These are phyloP conservation scores for Thielaviopsis euricoi DNA, from an alignment of 2,329 filamentous ascomycete species.

Conservation along the genomic window DNA sequence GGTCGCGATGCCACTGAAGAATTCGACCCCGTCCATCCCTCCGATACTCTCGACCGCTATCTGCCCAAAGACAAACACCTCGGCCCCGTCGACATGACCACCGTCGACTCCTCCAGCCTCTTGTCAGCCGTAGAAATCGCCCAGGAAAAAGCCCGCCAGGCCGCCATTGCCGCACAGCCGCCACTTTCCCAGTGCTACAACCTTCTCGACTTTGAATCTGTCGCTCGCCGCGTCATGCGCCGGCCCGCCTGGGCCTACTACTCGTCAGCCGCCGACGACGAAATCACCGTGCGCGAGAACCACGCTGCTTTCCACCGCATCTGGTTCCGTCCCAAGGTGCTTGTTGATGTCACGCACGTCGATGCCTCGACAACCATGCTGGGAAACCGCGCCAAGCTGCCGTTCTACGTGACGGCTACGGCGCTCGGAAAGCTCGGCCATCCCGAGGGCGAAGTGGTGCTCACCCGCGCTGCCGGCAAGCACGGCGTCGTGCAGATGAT, in stretches of 20 bases:
- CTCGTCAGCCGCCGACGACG: conserved; percentile 58
- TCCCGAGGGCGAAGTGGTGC: conserved; percentile 80
- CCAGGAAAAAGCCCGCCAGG: conserved; percentile 46
- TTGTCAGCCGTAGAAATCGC: conserved; percentile 42
- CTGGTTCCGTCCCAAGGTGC: conserved; percentile 80
- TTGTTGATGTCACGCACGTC: conserved; percentile 77
- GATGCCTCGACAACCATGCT: conserved; percentile 89
- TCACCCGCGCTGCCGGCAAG: conserved; percentile 68
- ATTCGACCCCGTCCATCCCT: conserved; percentile 76
- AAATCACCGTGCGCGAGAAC: conserved; percentile 79
- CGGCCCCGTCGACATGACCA: conserved; percentile 76
- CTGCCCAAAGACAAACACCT: conserved; percentile 74
- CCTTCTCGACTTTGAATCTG: conserved; percentile 86
- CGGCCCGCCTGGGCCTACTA: conserved; percentile 97
- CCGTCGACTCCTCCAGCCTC: conserved; percentile 42
- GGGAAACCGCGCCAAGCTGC: conserved; percentile 64
- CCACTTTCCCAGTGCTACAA: conserved; percentile 80
- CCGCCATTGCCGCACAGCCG: conserved; percentile 61
- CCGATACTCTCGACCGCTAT: conserved; percentile 74
- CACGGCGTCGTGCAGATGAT: conserved; percentile 98
- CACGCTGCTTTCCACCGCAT: conserved; percentile 93
- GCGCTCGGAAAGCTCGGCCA: conserved; percentile 90
- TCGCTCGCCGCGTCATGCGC: conserved; percentile 84
- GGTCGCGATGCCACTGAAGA: conserved; percentile 88
- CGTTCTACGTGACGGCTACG: conserved; percentile 93